These are phyloP conservation scores for Saraca asoca DNA, from an alignment of 331 rosid genomes.

Conservation along the genomic window DNA sequence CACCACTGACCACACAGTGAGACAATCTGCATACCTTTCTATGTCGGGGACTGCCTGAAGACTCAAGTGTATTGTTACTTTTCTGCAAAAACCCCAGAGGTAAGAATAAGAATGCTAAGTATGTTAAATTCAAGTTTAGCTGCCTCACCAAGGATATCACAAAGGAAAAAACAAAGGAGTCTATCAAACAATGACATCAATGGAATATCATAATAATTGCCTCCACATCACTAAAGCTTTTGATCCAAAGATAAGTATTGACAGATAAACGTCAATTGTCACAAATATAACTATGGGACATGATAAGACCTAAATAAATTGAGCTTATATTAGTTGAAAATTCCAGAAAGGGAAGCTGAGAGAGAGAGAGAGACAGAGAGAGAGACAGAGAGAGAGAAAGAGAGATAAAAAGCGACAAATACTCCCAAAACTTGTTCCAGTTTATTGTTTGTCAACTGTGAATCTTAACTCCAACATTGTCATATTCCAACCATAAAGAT, in stretches of 20 bases:
- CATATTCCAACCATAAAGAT: not conserved
- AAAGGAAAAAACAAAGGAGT: too few species aligned
- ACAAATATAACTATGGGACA: too few species aligned
- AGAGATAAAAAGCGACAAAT: too few species aligned
- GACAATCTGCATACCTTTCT: slow-evolving; percentile 42
- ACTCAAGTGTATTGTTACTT: slow-evolving; percentile 41
- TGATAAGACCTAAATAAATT: too few species aligned
- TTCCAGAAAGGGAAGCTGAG: not conserved
- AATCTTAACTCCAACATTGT: not conserved
- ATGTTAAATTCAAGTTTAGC: slow-evolving; percentile 1
- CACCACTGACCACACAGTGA: not conserved
- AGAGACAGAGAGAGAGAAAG: too few species aligned
- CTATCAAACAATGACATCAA: too few species aligned
- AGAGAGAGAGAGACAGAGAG: too few species aligned
- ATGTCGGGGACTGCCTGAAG: slow-evolving; percentile 41
- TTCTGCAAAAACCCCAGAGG: slow-evolving; percentile 27
- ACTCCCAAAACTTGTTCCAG: not conserved
- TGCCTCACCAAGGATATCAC: not conserved
- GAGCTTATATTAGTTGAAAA: not conserved
- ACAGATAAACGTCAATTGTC: too few species aligned
- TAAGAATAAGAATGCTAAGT: slow-evolving; percentile 17
- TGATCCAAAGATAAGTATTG: too few species aligned
- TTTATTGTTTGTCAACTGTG: not conserved
- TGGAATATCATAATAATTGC: too few species aligned
- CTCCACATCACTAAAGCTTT: too few species aligned